Evolutionary conservation across 108 stramenopile species (phyloP), one percentile per base, ranked within the genome.

Genomic region (Halocafeteria seosinensis): DNA sequence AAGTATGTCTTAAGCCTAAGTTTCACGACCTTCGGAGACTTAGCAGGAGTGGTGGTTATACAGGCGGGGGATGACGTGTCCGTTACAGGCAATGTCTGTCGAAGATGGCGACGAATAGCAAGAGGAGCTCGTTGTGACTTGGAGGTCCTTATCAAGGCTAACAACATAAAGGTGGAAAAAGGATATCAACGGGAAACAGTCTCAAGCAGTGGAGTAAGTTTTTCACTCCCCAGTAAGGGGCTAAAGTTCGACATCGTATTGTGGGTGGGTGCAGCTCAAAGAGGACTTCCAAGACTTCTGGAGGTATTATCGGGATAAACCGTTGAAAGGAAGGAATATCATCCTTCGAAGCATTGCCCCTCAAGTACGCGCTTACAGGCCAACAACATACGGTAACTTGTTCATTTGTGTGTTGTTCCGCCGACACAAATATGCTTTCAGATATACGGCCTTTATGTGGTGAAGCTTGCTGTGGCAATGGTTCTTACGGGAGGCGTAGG

Each of bases 21-120:
- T n/a, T n/a, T n/a, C n/a, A n/a, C n/a, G n/a, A n/a, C n/a, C n/a
- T n/a, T n/a, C n/a, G n/a, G n/a, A n/a, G n/a, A n/a, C n/a, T n/a
- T n/a, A n/a, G n/a, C n/a, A n/a, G n/a, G n/a, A n/a, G n/a, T n/a
- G n/a, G n/a, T n/a, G n/a, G n/a, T n/a, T n/a, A n/a, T n/a, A n/a
- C n/a, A n/a, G n/a, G n/a, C 97, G 13, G 97, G 97, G n/a, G 97
- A 98, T 70, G 90, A 94, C 64, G 92, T 94, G 25, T 78, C 85
- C 0, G 78, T 94, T n/a, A 88, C 91, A 25, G 93, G 93, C 4
- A 82, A 75, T 32, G 69, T 92, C 31, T 38, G 88, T 32, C 84
- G 87, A 0, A 85, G 89, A 55, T 97, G 95, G 92, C 74, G 78
- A 37, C 81, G 80, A 13, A 38, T 74, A 31, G 37, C 51, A 35